Evolutionary conservation across 179 eudicot genomes (phyloP), one percentile per base, ranked within the genome.

Genomic region (Vitellaria paradoxa): DNA sequence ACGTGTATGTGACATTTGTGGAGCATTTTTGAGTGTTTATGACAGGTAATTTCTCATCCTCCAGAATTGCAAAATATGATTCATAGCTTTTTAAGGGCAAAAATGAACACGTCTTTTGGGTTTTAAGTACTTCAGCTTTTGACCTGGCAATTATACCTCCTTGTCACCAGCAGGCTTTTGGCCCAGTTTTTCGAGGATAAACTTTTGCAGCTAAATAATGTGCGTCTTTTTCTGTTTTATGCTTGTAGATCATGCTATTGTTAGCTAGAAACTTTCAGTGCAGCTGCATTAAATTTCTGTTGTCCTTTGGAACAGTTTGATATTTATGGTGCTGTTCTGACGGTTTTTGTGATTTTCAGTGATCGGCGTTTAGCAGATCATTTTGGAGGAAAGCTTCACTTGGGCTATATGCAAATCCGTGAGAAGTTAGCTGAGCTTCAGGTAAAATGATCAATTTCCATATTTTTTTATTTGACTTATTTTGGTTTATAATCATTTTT

Each of bases 321-420:
- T 26, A 49, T 84, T 73, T 72, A 52, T 82, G 26, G n/a, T 80
- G 74, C 79, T 24, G 70, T 70, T 30, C 18, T 68, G 7, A 23
- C 59, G 70, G 78, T 77, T 75, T 42, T 26, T 83, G 75, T 85
- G 82, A 77, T 82, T 81, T 88, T 70, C 94, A 96, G 99, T 81
- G 98, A 96, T 79, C 97, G 98, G 52, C 99, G 99, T 79, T 87
- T 96, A 84, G 92, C 99, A 65, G 99, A 96, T 87, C 99, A 96
- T 90, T 96, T 96, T 84, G 99, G 99, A 74, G 99, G 99, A 64
- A 96, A 96, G 89, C 94, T 96, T 81, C 99, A 96, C 81, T 79
- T 93, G 79, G 99, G 99, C 73, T 96, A 96, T 88, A 96, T 96
- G 97, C 99, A 91, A 86, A 94, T 96, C 61, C 99, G 99, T 70